Base-by-base conservation (phyloP, 352 stramenopile species). In the Phytophthora fragariaefolia region DNA sequence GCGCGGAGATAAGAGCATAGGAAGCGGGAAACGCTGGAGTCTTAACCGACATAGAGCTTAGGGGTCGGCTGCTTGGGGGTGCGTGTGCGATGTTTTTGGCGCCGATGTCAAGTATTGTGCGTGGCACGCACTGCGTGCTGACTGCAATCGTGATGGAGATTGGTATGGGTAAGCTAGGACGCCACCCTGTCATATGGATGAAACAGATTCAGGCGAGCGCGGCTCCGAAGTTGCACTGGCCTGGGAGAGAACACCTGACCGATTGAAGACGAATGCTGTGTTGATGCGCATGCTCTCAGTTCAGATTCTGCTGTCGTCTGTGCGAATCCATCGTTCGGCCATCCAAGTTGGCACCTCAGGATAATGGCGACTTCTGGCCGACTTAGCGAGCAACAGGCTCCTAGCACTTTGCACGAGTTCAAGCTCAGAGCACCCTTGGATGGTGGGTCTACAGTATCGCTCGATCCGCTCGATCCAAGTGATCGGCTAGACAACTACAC, bases 401-500 rank as follows among this genome's bases (percentile, higher is more conserved):
- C 20, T 18, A 27, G 30, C 10, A 54, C 27, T 22, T 23, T 30
- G 6, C 47, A 17, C 3, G 58, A 58, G 58, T 22, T 58, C 26
- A 36, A 66, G 22, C 47, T 17, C 28, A 60, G 24, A 32, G 51
- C 60, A 46, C 60, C 60, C 13, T 23, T 56, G 27, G 51, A 63
- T 13, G 60, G 51, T 26, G 9, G 23, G 9, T 55, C 42, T 26
- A n/a, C n/a, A n/a, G n/a, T n/a, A n/a, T n/a, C n/a, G n/a, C 48
- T 26, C 27, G 47, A 58, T 20, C 18, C 20, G 15, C 17, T 46
- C 26, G 24, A 20, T 18, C 9, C 24, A 22, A 23, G n/a, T 34
- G 20, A 45, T 54, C 18, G 13, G 38, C 38, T 55, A 2, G 46
- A 50, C 5, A 24, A 67, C 30, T 88, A 74, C 59, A 84, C 84